Evolutionary conservation across 2,329 filamentous ascomycete species (phyloP).

Genomic region (Aspergillus uvarum): DNA sequence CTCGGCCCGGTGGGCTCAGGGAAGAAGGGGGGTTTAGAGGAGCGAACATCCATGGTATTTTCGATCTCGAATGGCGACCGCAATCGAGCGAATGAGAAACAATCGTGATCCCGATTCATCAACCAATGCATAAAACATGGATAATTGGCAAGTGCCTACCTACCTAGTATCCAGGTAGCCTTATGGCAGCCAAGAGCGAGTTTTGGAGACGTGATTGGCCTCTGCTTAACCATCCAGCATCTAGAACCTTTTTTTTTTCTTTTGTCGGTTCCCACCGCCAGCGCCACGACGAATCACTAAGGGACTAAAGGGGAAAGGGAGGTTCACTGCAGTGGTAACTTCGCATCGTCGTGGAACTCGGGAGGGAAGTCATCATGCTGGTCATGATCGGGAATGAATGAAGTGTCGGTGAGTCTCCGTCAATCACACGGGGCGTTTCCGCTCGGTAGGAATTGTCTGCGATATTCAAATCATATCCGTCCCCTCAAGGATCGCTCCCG

Average conservation of each 20-base stretch:
- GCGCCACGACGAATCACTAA: neutral
- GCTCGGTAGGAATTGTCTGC: neutral
- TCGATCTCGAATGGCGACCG: slow-evolving; percentile 3
- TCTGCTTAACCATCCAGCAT: neutral
- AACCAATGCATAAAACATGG: too few relatives aligned
- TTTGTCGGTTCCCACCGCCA: neutral
- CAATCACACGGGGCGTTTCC: neutral
- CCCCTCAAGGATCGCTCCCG: neutral
- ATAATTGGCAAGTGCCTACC: neutral
- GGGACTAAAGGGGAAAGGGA: neutral
- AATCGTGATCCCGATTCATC: neutral
- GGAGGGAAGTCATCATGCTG: neutral
- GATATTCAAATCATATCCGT: neutral
- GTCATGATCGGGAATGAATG: neutral
- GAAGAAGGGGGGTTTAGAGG: neutral
- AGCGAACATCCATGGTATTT: neutral
- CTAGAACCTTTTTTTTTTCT: neutral
- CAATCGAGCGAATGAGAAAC: neutral
- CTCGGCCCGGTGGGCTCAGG: slow-evolving; percentile 6
- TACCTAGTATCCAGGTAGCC: neutral
- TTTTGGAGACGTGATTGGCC: neutral
- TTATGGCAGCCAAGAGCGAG: slow-evolving; percentile 7
- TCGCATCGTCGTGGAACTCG: neutral
- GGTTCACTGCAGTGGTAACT: neutral
- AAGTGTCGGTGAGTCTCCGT: slow-evolving; percentile 6